These are phyloP conservation scores for Pterulicium gracile DNA, from an alignment of 1,284 basidiomycete species.

Conservation along the genomic window DNA sequence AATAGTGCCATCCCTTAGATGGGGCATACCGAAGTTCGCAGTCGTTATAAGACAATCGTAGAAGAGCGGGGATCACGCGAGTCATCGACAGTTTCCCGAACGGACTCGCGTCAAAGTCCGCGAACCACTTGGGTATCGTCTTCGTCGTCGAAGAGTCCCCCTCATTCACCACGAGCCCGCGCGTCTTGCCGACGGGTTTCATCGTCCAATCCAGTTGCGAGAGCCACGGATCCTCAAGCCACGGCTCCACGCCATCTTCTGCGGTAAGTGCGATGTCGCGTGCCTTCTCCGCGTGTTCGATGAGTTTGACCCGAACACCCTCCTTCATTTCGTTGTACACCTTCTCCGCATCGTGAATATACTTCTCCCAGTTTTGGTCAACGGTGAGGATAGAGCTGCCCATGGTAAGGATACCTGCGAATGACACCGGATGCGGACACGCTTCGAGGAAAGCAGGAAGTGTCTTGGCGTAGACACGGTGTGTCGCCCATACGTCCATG, in stretches of 20 bases:
- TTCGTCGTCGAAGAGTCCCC: conserved; percentile 10
- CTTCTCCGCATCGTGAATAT: conserved; percentile 69
- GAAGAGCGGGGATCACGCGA: conserved; percentile 65
- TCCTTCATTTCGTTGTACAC: conserved; percentile 72
- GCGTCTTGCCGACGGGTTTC: conserved; percentile 67
- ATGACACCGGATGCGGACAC: conserved; percentile 91
- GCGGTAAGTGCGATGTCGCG: conserved; percentile 17
- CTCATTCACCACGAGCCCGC: conserved; percentile 34
- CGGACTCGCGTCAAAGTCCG: conserved; percentile 41
- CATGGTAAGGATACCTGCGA: conserved; percentile 89
- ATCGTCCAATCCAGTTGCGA: conserved; percentile 94
- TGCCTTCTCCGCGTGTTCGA: conserved; percentile 59
- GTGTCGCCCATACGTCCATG: conserved; percentile 77
- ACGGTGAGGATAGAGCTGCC: conserved; percentile 88
- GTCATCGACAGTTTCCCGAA: conserved; percentile 47
- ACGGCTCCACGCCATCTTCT: conserved; percentile 29
- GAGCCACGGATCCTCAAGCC: conserved; percentile 80
- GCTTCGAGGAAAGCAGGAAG: conserved; percentile 78
- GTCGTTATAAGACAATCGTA: conserved; percentile 69
- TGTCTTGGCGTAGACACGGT: conserved; percentile 71
- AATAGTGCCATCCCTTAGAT: conserved; percentile 57
- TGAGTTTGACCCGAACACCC: conserved; percentile 59
- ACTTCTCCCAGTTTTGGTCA: conserved; percentile 81
- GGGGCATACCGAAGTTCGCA: conserved; percentile 55
- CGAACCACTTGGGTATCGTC: conserved; percentile 66